Conservation (phyloP, 75 land plant species). For the Pinus albicaulis region DNA sequence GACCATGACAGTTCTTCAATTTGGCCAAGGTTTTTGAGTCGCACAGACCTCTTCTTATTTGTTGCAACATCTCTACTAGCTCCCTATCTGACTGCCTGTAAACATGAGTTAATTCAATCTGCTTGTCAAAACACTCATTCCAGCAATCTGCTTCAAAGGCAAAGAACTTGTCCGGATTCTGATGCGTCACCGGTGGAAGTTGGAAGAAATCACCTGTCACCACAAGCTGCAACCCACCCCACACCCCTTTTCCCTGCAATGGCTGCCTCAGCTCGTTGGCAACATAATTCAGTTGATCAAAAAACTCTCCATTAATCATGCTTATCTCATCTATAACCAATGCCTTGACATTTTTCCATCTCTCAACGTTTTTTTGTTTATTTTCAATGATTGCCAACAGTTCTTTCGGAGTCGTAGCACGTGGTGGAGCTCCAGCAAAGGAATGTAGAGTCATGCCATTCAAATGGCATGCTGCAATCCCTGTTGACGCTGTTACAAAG, state of each 20-base stretch:
- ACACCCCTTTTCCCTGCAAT: conserved; percentile 1
- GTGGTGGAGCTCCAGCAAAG: conserved; percentile 64
- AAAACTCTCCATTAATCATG: conserved; percentile 66
- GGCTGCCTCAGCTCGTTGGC: conserved; percentile 29
- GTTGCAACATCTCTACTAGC: conserved; percentile 53
- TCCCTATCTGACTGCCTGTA: conserved; percentile 58
- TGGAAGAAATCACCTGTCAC: conserved; percentile 76
- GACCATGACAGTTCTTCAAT: conserved; percentile 19
- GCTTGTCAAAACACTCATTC: conserved; percentile 60
- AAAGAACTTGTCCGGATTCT: conserved; percentile 34
- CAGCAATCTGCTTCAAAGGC: conserved; percentile 85
- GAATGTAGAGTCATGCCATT: conserved; percentile 74
- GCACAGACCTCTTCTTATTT: conserved; percentile 49
- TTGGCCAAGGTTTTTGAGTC: conserved; percentile 20
- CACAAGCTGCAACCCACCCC: conserved; percentile 76
- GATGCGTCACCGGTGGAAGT: conserved; percentile 50
- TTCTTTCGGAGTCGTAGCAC: conserved; percentile 10
- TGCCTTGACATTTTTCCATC: conserved; percentile 61
- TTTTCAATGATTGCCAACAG: conserved; percentile 19
- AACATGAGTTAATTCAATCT: conserved; percentile 53
- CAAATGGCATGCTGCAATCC: conserved; percentile 67
- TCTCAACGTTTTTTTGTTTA: conserved; percentile 8
- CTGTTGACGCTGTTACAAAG: conserved; percentile 82
- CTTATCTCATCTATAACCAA: conserved; percentile 79
- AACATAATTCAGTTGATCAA: conserved; percentile 61